phyloP scores from a whole-genome alignment of 495 filamentous ascomycete species.

The Neurospora sp. region DNA sequence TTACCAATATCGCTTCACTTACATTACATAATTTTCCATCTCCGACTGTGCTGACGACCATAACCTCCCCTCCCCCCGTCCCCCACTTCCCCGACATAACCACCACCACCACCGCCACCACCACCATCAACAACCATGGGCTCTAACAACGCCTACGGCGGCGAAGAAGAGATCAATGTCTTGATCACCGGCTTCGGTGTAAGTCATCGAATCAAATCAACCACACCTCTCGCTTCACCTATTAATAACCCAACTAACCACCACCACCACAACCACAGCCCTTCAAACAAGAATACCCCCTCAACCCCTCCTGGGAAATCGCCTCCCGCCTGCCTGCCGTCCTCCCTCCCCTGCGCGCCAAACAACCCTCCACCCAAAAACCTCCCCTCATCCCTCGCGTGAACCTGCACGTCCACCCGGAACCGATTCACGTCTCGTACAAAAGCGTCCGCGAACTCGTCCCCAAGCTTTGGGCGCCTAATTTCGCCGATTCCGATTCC shows the following conservation, averaged over 20 bases:
- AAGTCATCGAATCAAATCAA: conserved; percentile 19
- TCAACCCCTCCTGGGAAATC: conserved; percentile 67
- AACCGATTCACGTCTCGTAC: conserved; percentile 62
- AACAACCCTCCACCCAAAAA: conserved; percentile 11
- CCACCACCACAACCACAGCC: conserved; percentile 34
- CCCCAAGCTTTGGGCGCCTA: conserved; percentile 43
- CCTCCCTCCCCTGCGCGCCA: conserved; percentile 38
- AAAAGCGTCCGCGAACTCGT: conserved; percentile 48
- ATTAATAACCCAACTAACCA: not conserved
- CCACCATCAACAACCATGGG: conserved; percentile 21
- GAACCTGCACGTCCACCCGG: conserved; percentile 53
- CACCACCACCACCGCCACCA: not conserved
- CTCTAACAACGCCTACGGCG: conserved; percentile 17
- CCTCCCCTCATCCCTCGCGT: conserved; percentile 38
- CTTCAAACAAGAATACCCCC: conserved; percentile 50
- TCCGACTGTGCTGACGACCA: not conserved
- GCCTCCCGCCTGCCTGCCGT: conserved; percentile 39
- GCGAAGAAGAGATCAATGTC: conserved; percentile 48
- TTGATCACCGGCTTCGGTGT: conserved; percentile 67
- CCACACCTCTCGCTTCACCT: not conserved
- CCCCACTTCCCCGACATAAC: not conserved
- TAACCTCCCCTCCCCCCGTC: not conserved
- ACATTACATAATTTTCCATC: not conserved
- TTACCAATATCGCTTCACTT: not conserved
- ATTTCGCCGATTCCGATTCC: not conserved